Percentiles rank a stretch among this genome's conserved stretches.
Evolutionary conservation across 768 basidiomycete genomes (phyloP).

Genomic region (Leccinum imitatum): DNA sequence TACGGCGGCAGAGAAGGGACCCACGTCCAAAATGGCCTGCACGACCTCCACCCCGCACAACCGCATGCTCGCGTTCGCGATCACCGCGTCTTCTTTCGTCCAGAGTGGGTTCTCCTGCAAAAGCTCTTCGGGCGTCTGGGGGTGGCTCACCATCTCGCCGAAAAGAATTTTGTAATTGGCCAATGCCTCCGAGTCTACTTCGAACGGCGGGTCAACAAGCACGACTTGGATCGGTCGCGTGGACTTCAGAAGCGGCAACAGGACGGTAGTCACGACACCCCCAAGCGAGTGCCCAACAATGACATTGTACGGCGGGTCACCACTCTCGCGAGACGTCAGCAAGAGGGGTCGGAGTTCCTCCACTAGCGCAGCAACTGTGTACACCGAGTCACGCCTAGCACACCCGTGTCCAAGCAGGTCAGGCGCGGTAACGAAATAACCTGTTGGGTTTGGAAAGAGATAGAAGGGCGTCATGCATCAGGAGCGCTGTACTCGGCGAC

Average conservation of each 20-base stretch:
- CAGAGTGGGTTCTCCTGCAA: not conserved
- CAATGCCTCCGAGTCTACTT: not conserved
- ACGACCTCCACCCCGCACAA: constrained; percentile 12
- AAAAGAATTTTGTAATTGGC: not conserved
- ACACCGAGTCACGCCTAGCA: constrained; percentile 9
- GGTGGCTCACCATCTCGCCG: not conserved
- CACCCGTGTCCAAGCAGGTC: constrained; percentile 25
- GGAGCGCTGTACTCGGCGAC: not conserved
- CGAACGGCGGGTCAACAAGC: constrained; percentile 22
- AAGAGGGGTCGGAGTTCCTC: constrained; percentile 13
- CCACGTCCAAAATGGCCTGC: constrained; percentile 13
- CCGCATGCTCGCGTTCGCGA: not conserved
- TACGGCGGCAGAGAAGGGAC: constrained; percentile 3
- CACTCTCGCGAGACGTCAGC: not conserved
- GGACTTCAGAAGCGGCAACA: constrained; percentile 17
- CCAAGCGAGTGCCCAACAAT: constrained; percentile 27
- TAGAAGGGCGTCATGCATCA: not conserved
- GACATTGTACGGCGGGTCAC: constrained; percentile 9
- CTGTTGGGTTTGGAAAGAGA: constrained; percentile 6
- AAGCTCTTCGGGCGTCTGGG: not conserved
- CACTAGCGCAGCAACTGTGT: constrained; percentile 15
- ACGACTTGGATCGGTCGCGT: constrained; percentile 10
- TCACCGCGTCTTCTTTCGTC: constrained; percentile 9
- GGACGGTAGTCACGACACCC: constrained; percentile 8
- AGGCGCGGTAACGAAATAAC: constrained; percentile 26